Base-by-base conservation (phyloP, 805 yeast species). In the Grigorovia humatica region DNA sequence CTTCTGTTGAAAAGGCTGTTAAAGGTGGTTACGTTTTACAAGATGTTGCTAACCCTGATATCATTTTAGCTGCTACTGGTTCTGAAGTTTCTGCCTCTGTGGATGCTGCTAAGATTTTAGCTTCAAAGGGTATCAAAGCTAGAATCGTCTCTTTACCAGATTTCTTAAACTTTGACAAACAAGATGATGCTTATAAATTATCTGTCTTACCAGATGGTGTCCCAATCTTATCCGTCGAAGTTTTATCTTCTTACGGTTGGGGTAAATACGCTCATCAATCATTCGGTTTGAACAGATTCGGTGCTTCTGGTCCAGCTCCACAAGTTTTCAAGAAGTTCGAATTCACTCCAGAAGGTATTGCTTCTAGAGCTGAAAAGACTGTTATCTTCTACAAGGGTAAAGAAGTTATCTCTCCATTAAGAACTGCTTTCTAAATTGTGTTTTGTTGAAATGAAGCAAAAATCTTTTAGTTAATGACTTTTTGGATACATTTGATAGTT, bases 201-300 rank as follows among this genome's bases (percentile, higher is more conserved):
- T 77, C 88, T 52, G 95, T 93, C 56, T 78, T 93, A 73, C 99
- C 99, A 69, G 95, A 90, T 69, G 95, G 93, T 65, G 81, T 86
- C 52, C 98, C 98, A 71, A 82, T 88, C 68, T 59, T 93, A 73
- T 88, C 96, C 52, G 87, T 91, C 59, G 99, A 93, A 81, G 98
- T 89, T 50, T 77, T 88, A 82, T 73, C 95, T 52, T 82, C 96
- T 51, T 75, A 79, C 63, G 96, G 96, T 53, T 93, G 99, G 99
- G 76, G 83, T 64, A 86, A 83, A 73, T 93, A 89, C 78, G 81
- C 97, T 54, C 99, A 93, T 76, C 95, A 86, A 77, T 95, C 89
- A 72, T 88, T 91, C 65, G 96, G 97, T 74, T 78, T 93, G 67
- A 82, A 88, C 81, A 82, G 88, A 76, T 93, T 93, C 69, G 99